Evolutionary conservation across 345 rosid species (phyloP).

Genomic region (Eucalyptus marginata): DNA sequence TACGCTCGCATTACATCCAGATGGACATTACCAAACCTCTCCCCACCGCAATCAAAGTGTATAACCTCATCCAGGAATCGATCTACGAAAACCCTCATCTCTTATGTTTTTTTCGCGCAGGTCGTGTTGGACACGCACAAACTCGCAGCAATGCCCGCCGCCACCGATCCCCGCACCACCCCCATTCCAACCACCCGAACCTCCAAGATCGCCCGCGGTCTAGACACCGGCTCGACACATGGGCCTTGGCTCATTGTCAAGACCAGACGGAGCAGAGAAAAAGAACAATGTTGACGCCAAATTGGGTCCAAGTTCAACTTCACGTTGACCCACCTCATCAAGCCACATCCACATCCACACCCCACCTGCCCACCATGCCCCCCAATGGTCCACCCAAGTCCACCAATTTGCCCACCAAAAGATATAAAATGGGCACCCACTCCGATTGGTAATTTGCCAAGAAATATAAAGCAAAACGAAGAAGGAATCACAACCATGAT

Average conservation of each 20-base stretch:
- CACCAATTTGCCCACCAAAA: not conserved
- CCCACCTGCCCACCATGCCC: not conserved
- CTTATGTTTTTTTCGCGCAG: not conserved
- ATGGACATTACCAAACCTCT: not conserved
- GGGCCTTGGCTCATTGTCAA: not conserved
- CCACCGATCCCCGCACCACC: not conserved
- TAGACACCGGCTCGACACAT: not conserved
- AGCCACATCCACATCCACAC: not conserved
- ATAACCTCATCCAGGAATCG: not conserved
- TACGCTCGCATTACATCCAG: not conserved
- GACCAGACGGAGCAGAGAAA: not conserved
- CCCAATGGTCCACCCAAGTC: not conserved
- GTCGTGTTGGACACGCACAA: not conserved
- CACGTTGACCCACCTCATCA: not conserved
- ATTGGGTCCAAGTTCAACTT: not conserved
- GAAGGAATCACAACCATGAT: not conserved
- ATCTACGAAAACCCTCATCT: not conserved
- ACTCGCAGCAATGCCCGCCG: not conserved
- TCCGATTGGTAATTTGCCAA: not conserved
- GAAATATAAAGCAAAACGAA: not conserved
- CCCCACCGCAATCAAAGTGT: not conserved
- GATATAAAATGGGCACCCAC: not conserved
- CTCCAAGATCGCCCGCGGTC: not conserved
- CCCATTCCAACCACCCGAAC: not conserved
- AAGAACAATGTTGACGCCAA: not conserved